Base-by-base conservation (phyloP, 2,329 filamentous ascomycete genomes). In the Domatiomyces catenatus region DNA sequence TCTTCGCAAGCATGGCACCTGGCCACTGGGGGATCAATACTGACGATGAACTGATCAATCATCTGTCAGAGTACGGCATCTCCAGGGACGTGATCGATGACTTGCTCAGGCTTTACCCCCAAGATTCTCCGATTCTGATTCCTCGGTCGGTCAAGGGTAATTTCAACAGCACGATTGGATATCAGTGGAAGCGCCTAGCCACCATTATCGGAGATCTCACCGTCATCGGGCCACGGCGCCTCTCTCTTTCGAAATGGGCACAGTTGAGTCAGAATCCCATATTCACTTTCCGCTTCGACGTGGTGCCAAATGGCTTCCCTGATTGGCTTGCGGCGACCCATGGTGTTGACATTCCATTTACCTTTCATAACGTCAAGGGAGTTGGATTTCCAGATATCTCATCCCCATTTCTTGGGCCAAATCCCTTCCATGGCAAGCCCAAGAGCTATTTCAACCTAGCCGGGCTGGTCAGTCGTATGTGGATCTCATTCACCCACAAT, bases 201-300 rank as follows among this genome's bases (percentile, higher is more conserved):
- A 75, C 78, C 1, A 77, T 74, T 56, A 62, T 64, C 3, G 78
- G 79, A 8, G 79, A 83, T 61, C 62, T 68, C 1, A 60, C 66
- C 47, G 75, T 81, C 64, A 75, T 78, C 52, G 78, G 74, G 4
- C 70, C 72, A 28, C 71, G 78, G 1, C 71, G 79, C 2, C 66
- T 71, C 19, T 72, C 74, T 4, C 74, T 71, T 54, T 66, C 76
- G 56, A 66, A 68, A 1, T 79, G 75, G 72, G 67, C 75, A 10
- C 64, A 65, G 8, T 63, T 67, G 26, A 65, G 66, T 12, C 58
- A 76, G 1, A 67, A 24, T 24, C 22, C 73, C 5, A 75, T 75
- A 8, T 82, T 79, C 66, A 75, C 73, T 58, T 83, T 80, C 65
- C 72, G 75, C 46, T 83, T 82, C 69, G 77, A 82, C 59, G 75